Conservation (phyloP, 2,329 filamentous ascomycete species). For the Botrytis aclada region DNA sequence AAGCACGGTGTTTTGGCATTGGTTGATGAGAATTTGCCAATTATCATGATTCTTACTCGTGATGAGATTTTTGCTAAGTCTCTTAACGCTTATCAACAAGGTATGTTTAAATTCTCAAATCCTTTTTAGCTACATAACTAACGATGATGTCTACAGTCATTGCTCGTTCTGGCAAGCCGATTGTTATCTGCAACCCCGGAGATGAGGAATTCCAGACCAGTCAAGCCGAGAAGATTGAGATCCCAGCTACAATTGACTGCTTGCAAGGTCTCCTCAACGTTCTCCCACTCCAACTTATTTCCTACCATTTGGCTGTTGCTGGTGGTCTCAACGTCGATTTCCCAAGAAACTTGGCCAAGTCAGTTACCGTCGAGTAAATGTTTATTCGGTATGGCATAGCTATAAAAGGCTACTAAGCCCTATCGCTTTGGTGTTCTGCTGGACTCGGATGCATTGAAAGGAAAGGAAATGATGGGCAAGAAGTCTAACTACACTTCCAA, state of each 20-base stretch:
- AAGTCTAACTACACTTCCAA: neutral
- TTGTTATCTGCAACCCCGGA: conserved; percentile 92
- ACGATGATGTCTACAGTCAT: conserved; percentile 62
- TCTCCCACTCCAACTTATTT: conserved; percentile 94
- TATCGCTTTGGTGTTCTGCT: conserved; percentile 23
- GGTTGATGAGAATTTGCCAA: conserved; percentile 96
- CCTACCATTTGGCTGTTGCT: conserved; percentile 96
- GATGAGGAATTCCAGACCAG: conserved; percentile 86
- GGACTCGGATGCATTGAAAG: conserved; percentile 3
- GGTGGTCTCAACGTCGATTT: conserved; percentile 98
- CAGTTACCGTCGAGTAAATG: conserved; percentile 90
- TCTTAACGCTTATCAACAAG: conserved; percentile 98
- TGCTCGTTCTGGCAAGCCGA: conserved; percentile 91
- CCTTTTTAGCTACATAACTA: neutral
- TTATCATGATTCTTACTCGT: conserved; percentile 98
- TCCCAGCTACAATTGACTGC: conserved; percentile 91
- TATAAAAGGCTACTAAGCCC: conserved; percentile 19
- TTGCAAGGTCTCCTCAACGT: conserved; percentile 97
- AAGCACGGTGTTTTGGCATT: conserved; percentile 98
- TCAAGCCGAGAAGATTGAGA: conserved; percentile 95
- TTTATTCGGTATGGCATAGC: conserved; percentile 4
- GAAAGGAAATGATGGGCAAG: neutral
- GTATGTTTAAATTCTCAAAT: conserved; percentile 45
- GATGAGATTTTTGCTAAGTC: conserved; percentile 97
- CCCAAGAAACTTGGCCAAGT: conserved; percentile 97